Evolutionary conservation across 164 flowering plant genomes (phyloP).

Genomic region (Aristolochia californica): DNA sequence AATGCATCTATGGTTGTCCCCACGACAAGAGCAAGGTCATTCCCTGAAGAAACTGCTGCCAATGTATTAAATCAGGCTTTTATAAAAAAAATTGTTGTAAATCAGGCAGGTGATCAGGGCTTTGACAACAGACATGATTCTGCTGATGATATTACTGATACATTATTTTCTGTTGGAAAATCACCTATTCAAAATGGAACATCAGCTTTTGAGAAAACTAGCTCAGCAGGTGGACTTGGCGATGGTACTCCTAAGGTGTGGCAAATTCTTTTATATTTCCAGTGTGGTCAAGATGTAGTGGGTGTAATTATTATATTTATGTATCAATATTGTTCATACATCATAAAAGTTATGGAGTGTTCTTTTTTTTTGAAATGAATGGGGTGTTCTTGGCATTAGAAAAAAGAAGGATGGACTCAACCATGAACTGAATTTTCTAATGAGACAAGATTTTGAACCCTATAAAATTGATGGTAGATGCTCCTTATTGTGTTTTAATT

Average conservation of each 20-base stretch:
- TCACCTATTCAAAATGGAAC: slow-evolving; percentile 47
- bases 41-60: slow-evolving; percentile 12
- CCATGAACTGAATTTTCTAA: too few species aligned
- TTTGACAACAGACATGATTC: slow-evolving; percentile 23
- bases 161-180: slow-evolving; percentile 46
- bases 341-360: too few species aligned
- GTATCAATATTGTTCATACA: background rate
- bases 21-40: slow-evolving; percentile 13
- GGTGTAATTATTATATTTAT: background rate
- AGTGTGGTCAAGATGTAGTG: background rate
- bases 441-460: too few species aligned
- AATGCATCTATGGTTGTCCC: slow-evolving; percentile 11
- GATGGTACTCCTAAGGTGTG: slow-evolving; percentile 92
- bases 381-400: too few species aligned
- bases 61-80: slow-evolving; percentile 10
- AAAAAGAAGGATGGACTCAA: too few species aligned
- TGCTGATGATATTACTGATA: slow-evolving; percentile 35
- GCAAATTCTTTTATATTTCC: background rate
- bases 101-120: slow-evolving; percentile 13
- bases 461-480: too few species aligned
- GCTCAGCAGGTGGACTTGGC: slow-evolving; percentile 56
- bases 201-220: slow-evolving; percentile 21
- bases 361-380: too few species aligned
- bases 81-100: too few species aligned
- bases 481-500: too few species aligned